Evolutionary conservation across 805 yeast species (phyloP), one percentile per base, ranked within the genome.

Genomic region (Saturnispora hagleri): DNA sequence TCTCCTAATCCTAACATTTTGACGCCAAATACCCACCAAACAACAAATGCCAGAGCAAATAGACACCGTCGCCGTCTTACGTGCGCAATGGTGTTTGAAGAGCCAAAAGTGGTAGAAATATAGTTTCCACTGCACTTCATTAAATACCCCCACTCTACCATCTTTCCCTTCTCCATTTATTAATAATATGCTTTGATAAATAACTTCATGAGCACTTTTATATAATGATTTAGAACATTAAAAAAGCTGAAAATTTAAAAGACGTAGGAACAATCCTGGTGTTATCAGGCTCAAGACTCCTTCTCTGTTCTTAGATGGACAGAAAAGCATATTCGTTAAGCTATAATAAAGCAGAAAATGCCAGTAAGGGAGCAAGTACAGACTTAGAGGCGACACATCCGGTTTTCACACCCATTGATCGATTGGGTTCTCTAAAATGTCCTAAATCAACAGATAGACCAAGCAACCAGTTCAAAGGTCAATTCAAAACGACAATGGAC

Each of bases 61-160:
- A 61, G 65, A 38, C 81, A 76, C 57, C 69, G 67, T 36, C 55
- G 80, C 44, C 60, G 77, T 38, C 66, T 72, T n/a, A 69, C 78
- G 0, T 70, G 76, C 42, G 80, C 81, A 0, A 60, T 76, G 57
- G 69, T 72, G 34, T 75, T 76, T 55, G 69, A 70, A 15, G 54
- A 65, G 17, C 80, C 75, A 20, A 64, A 60, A 51, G 59, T 65
- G 6, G 58, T 67, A 24, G 66, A 67, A 17, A 54, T 65, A 15
- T 41, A 27, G 10, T 26, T 26, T 26, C 2, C 9, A 41, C 42
- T 17, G 3, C 15, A 20, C 13, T 18, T 7, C 24, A 10, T 20
- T 38, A 17, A 17, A 38, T 38, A 38, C 42, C 42, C 26, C 15
- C 13, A 8, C 28, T 26, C 28, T 26, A 26, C 8, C 28, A 22